Evolutionary conservation across 345 rosid species (phyloP), one percentile per base, ranked within the genome.

Genomic region (Litchi chinensis): DNA sequence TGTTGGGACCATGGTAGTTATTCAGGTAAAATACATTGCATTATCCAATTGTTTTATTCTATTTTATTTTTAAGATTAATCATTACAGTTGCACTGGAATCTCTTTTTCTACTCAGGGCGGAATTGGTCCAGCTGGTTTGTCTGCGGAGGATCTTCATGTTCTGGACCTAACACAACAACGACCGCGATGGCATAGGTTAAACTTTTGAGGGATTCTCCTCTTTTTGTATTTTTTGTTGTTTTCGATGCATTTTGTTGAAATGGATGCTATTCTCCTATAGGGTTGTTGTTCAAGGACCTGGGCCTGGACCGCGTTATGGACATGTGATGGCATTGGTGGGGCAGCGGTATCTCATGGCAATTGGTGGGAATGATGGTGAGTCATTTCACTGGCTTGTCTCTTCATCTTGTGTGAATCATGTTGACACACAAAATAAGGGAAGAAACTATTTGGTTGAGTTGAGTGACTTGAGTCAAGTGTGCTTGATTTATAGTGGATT

Each of bases 231-330:
- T 57, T 57, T 70, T 37, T 39, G 39, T 65, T 26, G 26, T 75
- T 24, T 48, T 26, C 15, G 8, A 12, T 37, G 59, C 70, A 24
- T 75, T 48, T 6, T 19, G 57, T 86, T 83, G 73, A 88, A 75
- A 32, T 54, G 60, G 77, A 40, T 79, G 72, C 11, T 74, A 40
- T 76, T 82, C 78, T 79, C 77, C 41, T 88, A 54, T 74, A 96
- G 99, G 85, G 99, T 96, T 80, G 98, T 92, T 86, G 98, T 94
- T 80, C 99, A 94, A 87, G 97, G 98, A 63, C 99, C 98, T 78
- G 99, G 99, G 76, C 99, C 99, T 43, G 99, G 99, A 82, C 93
- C 99, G 15, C 92, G 99, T 69, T 96, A 96, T 88, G 99, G 99
- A 56, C 99, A 96, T 84, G 99, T 93, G 75, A 96, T 94, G 99